phyloP scores from a whole-genome alignment of 352 stramenopile genomes.

The Phytopythium cucurbitacearum region DNA sequence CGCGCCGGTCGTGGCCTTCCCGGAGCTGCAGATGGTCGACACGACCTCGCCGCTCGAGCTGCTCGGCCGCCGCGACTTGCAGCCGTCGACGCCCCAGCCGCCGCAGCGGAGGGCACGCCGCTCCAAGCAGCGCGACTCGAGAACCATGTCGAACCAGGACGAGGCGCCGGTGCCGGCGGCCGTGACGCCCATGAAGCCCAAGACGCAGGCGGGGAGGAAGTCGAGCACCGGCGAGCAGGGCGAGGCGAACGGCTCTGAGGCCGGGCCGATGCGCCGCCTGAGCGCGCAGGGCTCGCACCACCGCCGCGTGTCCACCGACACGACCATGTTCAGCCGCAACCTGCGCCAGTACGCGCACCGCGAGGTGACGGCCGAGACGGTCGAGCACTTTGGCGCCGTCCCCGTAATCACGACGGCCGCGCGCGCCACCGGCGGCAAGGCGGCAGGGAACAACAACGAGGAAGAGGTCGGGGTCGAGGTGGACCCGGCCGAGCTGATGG shows the following conservation, averaged over 20 bases:
- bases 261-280: conserved; percentile 47
- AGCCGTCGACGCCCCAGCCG: conserved; percentile 44
- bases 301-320: conserved; percentile 68
- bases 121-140: conserved; percentile 14
- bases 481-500: conserved; percentile 26
- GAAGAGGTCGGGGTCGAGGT: conserved; percentile 15
- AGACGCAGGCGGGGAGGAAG: conserved; percentile 13
- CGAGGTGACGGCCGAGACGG: conserved; percentile 47
- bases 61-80: conserved; percentile 8
- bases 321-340: conserved; percentile 57
- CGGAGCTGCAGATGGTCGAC: conserved; percentile 22
- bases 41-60: conserved; percentile 3
- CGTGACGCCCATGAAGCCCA: conserved; percentile 20
- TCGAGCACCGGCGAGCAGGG: conserved; percentile 13
- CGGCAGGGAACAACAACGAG: conserved; percentile 19
- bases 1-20: conserved; percentile 18
- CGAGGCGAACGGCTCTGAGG: conserved; percentile 32
- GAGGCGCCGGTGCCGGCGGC: conserved; percentile 3
- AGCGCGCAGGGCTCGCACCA: conserved; percentile 55
- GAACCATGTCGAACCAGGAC: conserved; percentile 19
- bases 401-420: conserved; percentile 28
- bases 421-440: conserved; percentile 11
- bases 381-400: conserved; percentile 53
- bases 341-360: conserved; percentile 51
- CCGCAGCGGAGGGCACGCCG: conserved; percentile 22